Evolutionary conservation across 257 asterid genomes (phyloP).

Genomic region (Apocynum venetum): DNA sequence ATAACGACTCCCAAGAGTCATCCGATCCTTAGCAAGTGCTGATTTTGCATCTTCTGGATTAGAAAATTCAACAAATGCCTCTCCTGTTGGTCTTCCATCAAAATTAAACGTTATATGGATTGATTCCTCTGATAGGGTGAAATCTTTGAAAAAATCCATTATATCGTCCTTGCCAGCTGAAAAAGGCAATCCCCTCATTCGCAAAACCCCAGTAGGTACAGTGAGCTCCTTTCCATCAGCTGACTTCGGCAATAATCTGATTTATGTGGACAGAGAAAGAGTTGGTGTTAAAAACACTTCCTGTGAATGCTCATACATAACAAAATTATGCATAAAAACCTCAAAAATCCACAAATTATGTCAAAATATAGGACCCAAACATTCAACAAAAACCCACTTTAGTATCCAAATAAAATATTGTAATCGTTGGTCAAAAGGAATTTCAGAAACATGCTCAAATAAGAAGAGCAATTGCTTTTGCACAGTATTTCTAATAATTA

Average conservation of each 20-base stretch:
- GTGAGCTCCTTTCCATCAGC: constrained; percentile 51
- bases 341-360: not conserved
- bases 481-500: not conserved
- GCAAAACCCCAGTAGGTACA: constrained; percentile 57
- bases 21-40: constrained; percentile 82
- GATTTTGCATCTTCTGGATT: constrained; percentile 67
- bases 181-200: constrained; percentile 86
- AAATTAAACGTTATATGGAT: constrained; percentile 49
- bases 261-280: not conserved
- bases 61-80: constrained; percentile 85
- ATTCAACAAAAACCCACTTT: not conserved
- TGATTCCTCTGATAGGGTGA: constrained; percentile 56
- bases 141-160: constrained; percentile 71
- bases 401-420: not conserved
- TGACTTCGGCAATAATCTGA: constrained; percentile 57
- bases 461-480: not conserved
- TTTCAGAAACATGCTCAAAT: not conserved
- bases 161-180: constrained; percentile 88
- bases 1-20: constrained; percentile 88
- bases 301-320: not conserved
- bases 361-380: not conserved
- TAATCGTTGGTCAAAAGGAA: not conserved
- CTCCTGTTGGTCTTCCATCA: constrained; percentile 85
- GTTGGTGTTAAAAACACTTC: constrained; percentile 10
- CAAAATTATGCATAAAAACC: not conserved